Evolutionary conservation across 441 rosid species (phyloP).

Genomic region (Eutrema salsugineum): DNA sequence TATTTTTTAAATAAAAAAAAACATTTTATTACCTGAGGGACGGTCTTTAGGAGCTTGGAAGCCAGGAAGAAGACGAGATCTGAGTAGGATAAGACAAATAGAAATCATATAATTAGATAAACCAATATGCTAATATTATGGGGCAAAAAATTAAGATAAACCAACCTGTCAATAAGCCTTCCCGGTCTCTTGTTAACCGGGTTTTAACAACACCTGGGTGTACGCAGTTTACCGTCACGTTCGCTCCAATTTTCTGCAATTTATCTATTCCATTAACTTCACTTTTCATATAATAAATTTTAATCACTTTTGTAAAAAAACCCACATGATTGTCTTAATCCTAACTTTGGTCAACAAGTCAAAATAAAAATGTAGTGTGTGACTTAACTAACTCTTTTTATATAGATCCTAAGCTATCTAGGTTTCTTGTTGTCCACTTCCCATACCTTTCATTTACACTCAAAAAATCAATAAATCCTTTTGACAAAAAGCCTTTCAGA

Average conservation of each 20-base stretch:
- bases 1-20: not conserved
- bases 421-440: slow-evolving; percentile 17
- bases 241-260: slow-evolving; percentile 69
- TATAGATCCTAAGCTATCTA: slow-evolving; percentile 21
- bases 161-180: slow-evolving; percentile 78
- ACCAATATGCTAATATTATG: not conserved
- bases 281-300: not conserved
- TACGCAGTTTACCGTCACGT: slow-evolving; percentile 82
- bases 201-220: slow-evolving; percentile 97
- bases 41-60: slow-evolving; percentile 80
- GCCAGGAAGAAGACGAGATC: slow-evolving; percentile 81
- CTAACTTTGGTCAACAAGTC: slow-evolving; percentile 23
- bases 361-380: not conserved
- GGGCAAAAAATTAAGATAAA: not conserved
- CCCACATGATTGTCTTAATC: slow-evolving; percentile 26
- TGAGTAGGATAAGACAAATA: slow-evolving; percentile 33
- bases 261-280: not conserved
- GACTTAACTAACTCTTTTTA: slow-evolving; percentile 9
- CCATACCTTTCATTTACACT: slow-evolving; percentile 3
- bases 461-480: not conserved
- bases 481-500: not conserved
- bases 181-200: slow-evolving; percentile 86
- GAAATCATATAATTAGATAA: slow-evolving; percentile 1
- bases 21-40: slow-evolving; percentile 63
- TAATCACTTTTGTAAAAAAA: slow-evolving; percentile 10